phyloP scores from a whole-genome alignment of 768 basidiomycete species.

The Serpula lacrymans region DNA sequence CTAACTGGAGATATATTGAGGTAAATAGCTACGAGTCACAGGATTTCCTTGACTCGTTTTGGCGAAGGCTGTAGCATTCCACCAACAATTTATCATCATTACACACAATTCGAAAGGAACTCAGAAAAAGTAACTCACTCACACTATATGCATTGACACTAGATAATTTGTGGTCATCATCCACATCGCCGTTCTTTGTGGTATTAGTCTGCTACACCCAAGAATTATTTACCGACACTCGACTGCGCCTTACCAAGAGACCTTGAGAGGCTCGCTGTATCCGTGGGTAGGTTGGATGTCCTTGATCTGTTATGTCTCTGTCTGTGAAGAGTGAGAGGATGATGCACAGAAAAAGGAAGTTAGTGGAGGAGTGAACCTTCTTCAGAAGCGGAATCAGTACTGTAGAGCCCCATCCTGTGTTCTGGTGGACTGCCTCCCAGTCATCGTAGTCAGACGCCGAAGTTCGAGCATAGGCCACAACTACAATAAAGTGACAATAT shows the following conservation, averaged over 20 bases:
- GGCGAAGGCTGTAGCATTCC: constrained; percentile 50
- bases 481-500: constrained; percentile 13
- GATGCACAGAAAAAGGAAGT: neutral
- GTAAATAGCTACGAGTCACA: neutral
- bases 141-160: constrained; percentile 48
- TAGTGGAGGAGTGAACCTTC: constrained; percentile 13
- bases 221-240: constrained; percentile 42
- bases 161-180: constrained; percentile 46
- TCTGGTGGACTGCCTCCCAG: constrained; percentile 17
- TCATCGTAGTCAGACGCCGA: constrained; percentile 54
- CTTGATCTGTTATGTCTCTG: constrained; percentile 19
- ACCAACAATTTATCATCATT: too few species aligned
- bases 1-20: constrained; percentile 53
- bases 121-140: constrained; percentile 14
- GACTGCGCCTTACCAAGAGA: constrained; percentile 28
- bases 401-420: constrained; percentile 25
- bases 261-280: constrained; percentile 19
- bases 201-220: constrained; percentile 42
- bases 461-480: constrained; percentile 54
- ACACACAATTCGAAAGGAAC: too few species aligned
- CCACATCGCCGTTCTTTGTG: constrained; percentile 43
- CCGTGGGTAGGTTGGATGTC: constrained; percentile 15
- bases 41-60: too few species aligned
- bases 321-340: constrained; percentile 5
- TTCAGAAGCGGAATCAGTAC: constrained; percentile 20